Base-by-base conservation (phyloP, 805 yeast genomes). In the Yarrowia sp. region DNA sequence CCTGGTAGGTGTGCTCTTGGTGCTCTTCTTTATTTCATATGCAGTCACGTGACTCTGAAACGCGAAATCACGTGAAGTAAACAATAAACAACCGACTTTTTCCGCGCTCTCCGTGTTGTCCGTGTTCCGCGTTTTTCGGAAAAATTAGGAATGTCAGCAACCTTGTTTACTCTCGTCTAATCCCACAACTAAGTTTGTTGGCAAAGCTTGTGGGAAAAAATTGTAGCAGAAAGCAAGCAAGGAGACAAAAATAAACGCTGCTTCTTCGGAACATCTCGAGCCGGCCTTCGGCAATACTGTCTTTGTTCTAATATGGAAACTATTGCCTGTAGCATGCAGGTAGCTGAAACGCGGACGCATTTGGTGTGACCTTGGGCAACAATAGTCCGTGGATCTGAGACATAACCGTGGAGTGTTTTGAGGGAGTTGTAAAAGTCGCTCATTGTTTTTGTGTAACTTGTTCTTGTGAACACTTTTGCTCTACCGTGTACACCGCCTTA, bases 311-410 rank as follows among this genome's bases (percentile, higher is more conserved):
- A 15, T 4, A 47, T 15, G 51, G 51, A 31, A 47, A 47, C 28
- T 47, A n/a, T 47, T 47, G 15, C 51, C 51, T 47, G 4, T 10
- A 11, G 2, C 4, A 47, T 32, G 51, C 51, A 32, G 38, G 51
- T 22, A n/a, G 36, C 28, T 32, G 51, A 47, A 47, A 47, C 51
- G 51, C 38, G 15, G 36, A 32, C 51, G 51, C 51, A 45, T 44
- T 28, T 28, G 50, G 11, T 31, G 51, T 31, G 28, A 15, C 36
- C 36, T n/a, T 35, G 28, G 28, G 28, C 36, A 45, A 2, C 17
- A 45, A 3, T 45, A 48, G 31, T 17, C 31, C 31, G 39, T 33
- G 39, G 33, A 10, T 9, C 15, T 48, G 39, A 48, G 53, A 48
- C 53, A 48, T 9, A n/a, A 22, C 28, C 28, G 14, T 6, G 38